Base-by-base conservation (phyloP, 495 filamentous ascomycete genomes). In the Aspergillus saccharolyticus region DNA sequence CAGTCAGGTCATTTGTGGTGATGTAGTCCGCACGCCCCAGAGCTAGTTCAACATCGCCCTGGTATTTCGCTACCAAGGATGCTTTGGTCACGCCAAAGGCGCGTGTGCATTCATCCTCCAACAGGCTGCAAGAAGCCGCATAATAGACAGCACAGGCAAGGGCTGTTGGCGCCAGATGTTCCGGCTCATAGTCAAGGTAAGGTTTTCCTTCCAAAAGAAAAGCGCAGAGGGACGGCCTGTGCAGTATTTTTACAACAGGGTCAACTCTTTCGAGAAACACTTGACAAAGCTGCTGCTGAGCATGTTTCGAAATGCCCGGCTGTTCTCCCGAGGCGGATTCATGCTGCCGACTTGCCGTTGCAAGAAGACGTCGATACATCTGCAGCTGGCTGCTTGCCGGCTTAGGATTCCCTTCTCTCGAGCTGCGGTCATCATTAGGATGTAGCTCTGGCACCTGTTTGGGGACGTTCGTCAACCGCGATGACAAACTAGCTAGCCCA, bases 141-240 rank as follows among this genome's bases (percentile, higher is more conserved):
- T 79, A 83, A 63, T 79, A 82, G 15, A 86, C 68, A 9, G 81
- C 73, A 17, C 70, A 80, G 3, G 77, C 63, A 1, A 86, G 62
- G 0, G 74, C 74, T 24, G 68, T 70, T 49, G 75, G 69, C 55
- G 76, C 66, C 57, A 64, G 50, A 20, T 69, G 68, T 18, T 63
- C 70, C 0, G 52, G 59, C 17, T 66, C 63, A 56, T 72, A 73
- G 19, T 69, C 60, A 10, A 73, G 66, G 53, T 74, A 75, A 0
- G 63, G 65, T 19, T 64, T 57, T 1, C 62, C 64, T 17, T 72
- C 69, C 0, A 57, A 53, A 10, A 78, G 43, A 42, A 64, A 73
- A 3, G 54, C 66, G 17, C 64, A 53, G 18, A 78, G 50, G 4
- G 73, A 70, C 7, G 75, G 67, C 0, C 64, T 48, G 53, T 77